Base-by-base conservation (phyloP, 2,329 filamentous ascomycete species). In the Aspergillus oerlinghausenensis region DNA sequence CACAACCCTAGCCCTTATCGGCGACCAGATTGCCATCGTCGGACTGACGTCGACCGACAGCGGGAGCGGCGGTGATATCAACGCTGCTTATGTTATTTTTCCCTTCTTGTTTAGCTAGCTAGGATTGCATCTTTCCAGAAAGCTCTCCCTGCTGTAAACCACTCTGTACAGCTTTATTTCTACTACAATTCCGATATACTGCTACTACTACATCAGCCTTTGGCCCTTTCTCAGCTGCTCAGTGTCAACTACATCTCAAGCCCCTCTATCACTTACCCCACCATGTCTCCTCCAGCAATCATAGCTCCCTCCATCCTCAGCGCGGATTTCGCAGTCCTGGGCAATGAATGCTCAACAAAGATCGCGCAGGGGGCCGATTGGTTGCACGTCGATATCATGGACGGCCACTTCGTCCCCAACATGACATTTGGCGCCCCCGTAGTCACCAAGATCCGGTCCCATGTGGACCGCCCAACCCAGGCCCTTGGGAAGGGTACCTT, bases 291-390 rank as follows among this genome's bases (percentile, higher is more conserved):
- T 25, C 86, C 88, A 61, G 89, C 94, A 50, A 97, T 99, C 74
- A 96, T 99, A 68, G 93, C 93, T 17, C 94, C 94, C 29, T 97
- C 93, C n/a, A 97, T 99, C 67, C 87, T 99, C 59, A 95, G 92
- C 69, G 93, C 93, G 64, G 93, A 99, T 82, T 99, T 99, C 78
- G 92, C 86, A 70, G 82, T 88, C 63, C 84, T 99, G 56, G 92
- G 93, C 67, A 84, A 86, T 69, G 93, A 91, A 74, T 99, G 94
- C 79, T 85, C 86, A 52, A 84, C 85, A 67, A 96, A 92, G 58
- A 97, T 99, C 68, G 82, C 83, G 52, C 85, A 92, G 64, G 90
- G 92, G 57, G 91, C 92, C 63, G 90, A 97, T 80, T 96, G 90
- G 89, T 84, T 95, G 66, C 91, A 97, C 77, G 88, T 97, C 67